Evolutionary conservation across 495 filamentous ascomycete genomes (phyloP), one percentile per base, ranked within the genome.

Genomic region (Tetracladium setigerum): DNA sequence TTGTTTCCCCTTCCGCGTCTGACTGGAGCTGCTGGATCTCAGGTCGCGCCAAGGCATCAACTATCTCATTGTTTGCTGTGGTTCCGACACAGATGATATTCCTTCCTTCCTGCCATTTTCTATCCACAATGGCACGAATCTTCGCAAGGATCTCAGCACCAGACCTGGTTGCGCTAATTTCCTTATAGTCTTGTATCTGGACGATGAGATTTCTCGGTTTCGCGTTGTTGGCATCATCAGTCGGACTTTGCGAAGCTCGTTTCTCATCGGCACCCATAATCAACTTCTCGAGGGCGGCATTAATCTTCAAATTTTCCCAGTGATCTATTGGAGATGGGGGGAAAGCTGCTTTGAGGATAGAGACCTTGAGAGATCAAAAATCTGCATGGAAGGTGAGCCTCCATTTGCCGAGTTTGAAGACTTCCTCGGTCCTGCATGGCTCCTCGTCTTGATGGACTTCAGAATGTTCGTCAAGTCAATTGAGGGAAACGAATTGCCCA

Each of bases 51-150:
- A 57, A 39, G 17, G 43, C 46, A 4, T 33, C 19, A 11, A 53
- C 49, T 4, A 14, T 19, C 6, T 56, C 38, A 10, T 55, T 55
- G 2, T 18, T 39, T 3, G 55, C 34, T 11, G 73, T 70, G 22
- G 82, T 87, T 18, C 90, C 92, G 22, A 98, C 66, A n/a, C 95
- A 63, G 40, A 92, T 66, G 6, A 94, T 74, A 33, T 71, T 76
- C 49, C 83, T 76, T 10, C 89, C 89, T 30, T 73, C 69, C 34
- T 67, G 70, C 67, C 89, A 78, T 39, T 81, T 71, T 45, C 77
- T 76, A 49, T 86, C 74, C 22, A 94, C 79, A n/a, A 82, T 69
- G 47, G 79, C 72, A 38, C 83, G 79, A 8, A 98, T 64, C 38
- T 79, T 27, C 76, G 18, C 57, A 4, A 96, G 60, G 17, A 92